Conservation (phyloP, 169 alveolate species). For the Prorocentrum cordatum region DNA sequence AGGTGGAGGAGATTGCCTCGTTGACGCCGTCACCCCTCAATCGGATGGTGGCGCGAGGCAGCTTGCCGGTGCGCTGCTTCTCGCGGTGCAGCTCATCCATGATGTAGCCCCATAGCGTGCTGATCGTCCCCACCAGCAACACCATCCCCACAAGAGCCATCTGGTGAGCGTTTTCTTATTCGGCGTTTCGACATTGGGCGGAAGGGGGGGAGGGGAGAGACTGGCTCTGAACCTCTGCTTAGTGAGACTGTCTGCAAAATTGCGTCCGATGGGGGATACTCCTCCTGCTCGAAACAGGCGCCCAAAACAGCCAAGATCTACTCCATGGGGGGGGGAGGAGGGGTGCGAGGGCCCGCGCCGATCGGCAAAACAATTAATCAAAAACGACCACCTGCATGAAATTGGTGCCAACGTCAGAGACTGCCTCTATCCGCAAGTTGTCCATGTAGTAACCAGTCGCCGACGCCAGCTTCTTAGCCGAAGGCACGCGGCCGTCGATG, state of each 20-base stretch:
- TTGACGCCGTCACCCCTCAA: conserved; percentile 7
- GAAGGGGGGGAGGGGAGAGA: too few relatives aligned
- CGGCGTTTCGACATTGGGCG: too few relatives aligned
- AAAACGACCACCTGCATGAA: neutral
- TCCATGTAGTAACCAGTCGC: neutral
- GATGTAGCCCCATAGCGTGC: neutral
- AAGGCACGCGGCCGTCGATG: conserved; percentile 7
- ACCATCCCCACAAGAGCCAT: neutral
- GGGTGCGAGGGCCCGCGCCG: neutral
- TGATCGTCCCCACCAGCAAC: neutral
- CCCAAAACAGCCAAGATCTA: too few relatives aligned
- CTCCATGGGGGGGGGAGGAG: too few relatives aligned
- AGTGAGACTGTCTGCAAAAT: too few relatives aligned
- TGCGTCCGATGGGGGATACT: too few relatives aligned
- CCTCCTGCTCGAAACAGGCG: too few relatives aligned
- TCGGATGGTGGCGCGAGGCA: neutral
- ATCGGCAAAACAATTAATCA: too few relatives aligned
- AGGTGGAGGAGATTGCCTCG: neutral
- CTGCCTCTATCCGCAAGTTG: neutral
- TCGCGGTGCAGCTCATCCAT: neutral
- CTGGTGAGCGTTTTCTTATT: too few relatives aligned
- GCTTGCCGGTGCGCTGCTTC: neutral
- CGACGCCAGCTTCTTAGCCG: neutral
- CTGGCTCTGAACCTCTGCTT: too few relatives aligned
- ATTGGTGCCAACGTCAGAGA: neutral